Evolutionary conservation across 345 rosid genomes (phyloP), one percentile per base, ranked within the genome.

Genomic region (Camelina sativa): DNA sequence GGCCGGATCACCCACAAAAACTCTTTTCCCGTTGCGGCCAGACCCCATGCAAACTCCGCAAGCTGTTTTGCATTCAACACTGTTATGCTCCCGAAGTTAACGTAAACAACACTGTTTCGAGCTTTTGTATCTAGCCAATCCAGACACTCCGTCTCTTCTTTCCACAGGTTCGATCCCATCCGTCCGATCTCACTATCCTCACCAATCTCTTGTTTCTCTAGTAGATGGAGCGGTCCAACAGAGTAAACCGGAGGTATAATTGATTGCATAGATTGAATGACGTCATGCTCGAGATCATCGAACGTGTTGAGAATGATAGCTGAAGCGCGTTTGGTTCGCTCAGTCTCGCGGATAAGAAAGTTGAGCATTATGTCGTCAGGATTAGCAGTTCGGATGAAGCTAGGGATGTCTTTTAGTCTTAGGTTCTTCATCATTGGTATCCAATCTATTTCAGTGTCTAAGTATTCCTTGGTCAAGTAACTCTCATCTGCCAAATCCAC

Each of bases 1-100:
- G 89, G 89, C 63, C 91, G 71, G 8, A 84, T 80, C 20, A 85
- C 76, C 91, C 91, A 87, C 61, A 87, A 20, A 72, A 87, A 87
- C 0, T 78, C 48, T 17, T 82, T 80, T 11, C 76, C 77, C 48
- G 87, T 87, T 15, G 80, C 82, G 0, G 89, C 91, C 6, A 87
- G 75, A 11, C 89, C 89, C 91, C 89, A 85, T 5, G 91, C 86
- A 11, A 85, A 82, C 78, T 87, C 91, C 16, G 28, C 41, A 28
- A 84, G 44, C 48, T 87, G 89, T 38, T 74, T 30, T 0, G 79
- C 28, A 1, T 81, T 75, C 82, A 87, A 78, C 4, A 85, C 82
- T 0, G 89, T 75, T 63, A 87, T 81, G 76, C 89, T 85, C 8
- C 91, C 91, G 1, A 87, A 87, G 62, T 85, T 87, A 4, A 85